Base-by-base conservation (phyloP, 2,329 filamentous ascomycete genomes). In the Gaeumannomyces sp. region DNA sequence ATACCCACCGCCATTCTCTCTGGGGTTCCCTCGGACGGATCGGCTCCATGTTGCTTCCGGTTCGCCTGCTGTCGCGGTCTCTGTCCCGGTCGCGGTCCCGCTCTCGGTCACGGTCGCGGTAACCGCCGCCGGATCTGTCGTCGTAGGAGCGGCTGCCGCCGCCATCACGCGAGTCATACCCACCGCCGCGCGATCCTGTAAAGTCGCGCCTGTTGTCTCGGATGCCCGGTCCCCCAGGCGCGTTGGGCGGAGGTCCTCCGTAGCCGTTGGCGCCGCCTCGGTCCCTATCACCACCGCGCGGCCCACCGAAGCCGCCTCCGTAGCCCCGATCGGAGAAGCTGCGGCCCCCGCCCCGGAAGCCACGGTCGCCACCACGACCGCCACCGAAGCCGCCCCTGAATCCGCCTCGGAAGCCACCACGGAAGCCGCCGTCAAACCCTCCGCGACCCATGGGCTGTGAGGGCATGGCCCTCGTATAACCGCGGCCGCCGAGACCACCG, bases 401-500 rank as follows among this genome's bases (percentile, higher is more conserved):
- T 28, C 79, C 76, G 8, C 79, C 80, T 50, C 78, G 79, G 69
- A 76, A 78, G 29, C 76, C 78, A 45, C 80, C 81, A 58, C 85
- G 83, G 67, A 85, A 83, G 60, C 84, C 83, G 68, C 87, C 83
- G 75, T 77, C 81, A 38, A 82, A 81, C 25, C 78, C 78, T 63
- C 78, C 75, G 69, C 83, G 65, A 7, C 69, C 89, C 68, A 84
- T 81, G 60, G 92, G 92, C 64, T 92, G 87, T 50, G 89, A 82
- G 62, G 89, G 85, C 69, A 87, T 82, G 22, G 89, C 86, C 77
- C 94, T 96, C 65, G 94, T 98, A 77, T 98, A 98, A 69, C 92
- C 91, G 72, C 95, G 89, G 60, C 94, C 94, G 68, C 95, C 95
- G 3, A 97, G 85, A 60, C 95, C 95, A 69, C 95, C 95, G 65